Percentiles rank a stretch among this genome's conserved stretches.
phyloP scores from a whole-genome alignment of 768 basidiomycete species.

The Leccinum rimulosum region DNA sequence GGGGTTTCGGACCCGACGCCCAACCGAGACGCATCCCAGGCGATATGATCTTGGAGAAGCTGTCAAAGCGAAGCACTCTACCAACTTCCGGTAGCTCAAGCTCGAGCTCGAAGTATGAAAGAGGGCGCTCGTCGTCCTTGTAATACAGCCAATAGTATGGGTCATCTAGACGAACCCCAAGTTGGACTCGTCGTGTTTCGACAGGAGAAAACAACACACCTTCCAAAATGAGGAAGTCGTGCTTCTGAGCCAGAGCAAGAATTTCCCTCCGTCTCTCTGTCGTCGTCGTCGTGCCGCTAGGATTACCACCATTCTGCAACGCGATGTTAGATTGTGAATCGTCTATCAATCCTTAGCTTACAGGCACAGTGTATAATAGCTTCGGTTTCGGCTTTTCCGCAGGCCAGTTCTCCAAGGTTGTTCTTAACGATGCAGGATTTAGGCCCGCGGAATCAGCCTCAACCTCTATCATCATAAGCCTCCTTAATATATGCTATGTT shows the following conservation, averaged over 20 bases:
- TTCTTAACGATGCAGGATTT: conserved; percentile 52
- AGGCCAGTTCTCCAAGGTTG: conserved; percentile 68
- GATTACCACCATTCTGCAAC: conserved; percentile 70
- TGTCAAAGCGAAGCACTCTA: conserved; percentile 74
- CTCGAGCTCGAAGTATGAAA: not conserved
- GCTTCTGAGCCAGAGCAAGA: conserved; percentile 59
- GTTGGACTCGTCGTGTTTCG: conserved; percentile 13
- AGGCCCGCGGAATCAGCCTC: conserved; percentile 71
- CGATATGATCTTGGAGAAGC: conserved; percentile 51
- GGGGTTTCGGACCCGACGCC: too few species aligned
- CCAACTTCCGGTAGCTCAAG: not conserved
- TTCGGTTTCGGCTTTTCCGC: conserved; percentile 62
- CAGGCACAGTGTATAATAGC: conserved; percentile 72
- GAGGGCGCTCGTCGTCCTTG: conserved; percentile 46
- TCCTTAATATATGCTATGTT: not conserved
- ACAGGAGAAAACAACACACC: conserved; percentile 35
- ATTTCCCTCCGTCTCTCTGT: conserved; percentile 60
- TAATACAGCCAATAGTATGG: conserved; percentile 71
- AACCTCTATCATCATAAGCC: conserved; percentile 48
- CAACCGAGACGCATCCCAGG: too few species aligned
- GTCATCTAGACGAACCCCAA: conserved; percentile 46
- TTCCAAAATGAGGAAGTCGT: conserved; percentile 77
- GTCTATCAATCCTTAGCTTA: conserved; percentile 24
- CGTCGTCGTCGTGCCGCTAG: conserved; percentile 69
- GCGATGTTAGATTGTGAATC: conserved; percentile 24